Evolutionary conservation across 2,329 filamentous ascomycete species (phyloP), one percentile per base, ranked within the genome.

Genomic region (Xylaria sp.): DNA sequence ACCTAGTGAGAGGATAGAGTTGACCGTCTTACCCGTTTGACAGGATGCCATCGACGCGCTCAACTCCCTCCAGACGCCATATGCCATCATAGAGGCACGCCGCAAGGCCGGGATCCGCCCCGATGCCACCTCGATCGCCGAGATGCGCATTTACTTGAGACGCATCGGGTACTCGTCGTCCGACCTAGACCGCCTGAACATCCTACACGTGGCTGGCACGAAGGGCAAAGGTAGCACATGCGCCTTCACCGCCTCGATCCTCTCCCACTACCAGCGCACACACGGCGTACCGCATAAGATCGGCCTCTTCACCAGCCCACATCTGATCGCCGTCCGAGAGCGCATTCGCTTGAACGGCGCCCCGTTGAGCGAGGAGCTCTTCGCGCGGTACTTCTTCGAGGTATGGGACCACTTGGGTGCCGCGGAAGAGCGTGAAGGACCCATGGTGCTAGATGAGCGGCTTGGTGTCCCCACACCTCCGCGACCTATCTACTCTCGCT

Each of bases 21-120:
- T 61, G 51, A 69, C 65, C 19, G 12, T 39, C 50, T 24, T 39
- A 69, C 61, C 5, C 36, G 39, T 27, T 42, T 42, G 12, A 14
- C 72, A 97, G 93, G 93, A 96, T 79, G 96, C 95, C 56, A 90
- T 98, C 71, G 85, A 89, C 73, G 89, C 92, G 47, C 88, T 98
- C 77, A 98, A 98, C 80, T 92, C 93, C 53, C 89, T 98, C 59
- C 96, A 99, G 80, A 93, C 92, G 50, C 97, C 97, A 61, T 95
- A 91, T 78, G 88, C 91, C 57, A 87, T 93, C 60, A 87, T 98
- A 19, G 90, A 97, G 78, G 89, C 91, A 59, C 90, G 96, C 60
- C 87, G 89, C 63, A 92, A 92, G 78, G 91, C 91, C 19, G 92
- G 93, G 21, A 83, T 89, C 70, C 87, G 85, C 32, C 89, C 92